Evolutionary conservation across 2,329 filamentous ascomycete genomes (phyloP), one percentile per base, ranked within the genome.

Genomic region (Colletotrichum acutatum): DNA sequence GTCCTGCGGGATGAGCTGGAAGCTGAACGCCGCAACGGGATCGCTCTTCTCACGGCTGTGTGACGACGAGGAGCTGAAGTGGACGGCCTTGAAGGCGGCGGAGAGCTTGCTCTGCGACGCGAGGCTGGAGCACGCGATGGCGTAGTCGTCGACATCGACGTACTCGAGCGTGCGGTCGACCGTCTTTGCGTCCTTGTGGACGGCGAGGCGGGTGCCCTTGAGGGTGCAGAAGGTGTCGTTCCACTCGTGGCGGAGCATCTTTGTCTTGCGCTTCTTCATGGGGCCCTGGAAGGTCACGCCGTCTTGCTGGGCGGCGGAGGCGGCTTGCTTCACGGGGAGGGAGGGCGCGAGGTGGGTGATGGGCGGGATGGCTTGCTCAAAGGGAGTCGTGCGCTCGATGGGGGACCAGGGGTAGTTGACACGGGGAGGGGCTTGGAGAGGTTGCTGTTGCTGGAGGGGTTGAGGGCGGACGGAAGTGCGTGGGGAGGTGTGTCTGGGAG

Each of bases 241-340:
- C 95, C 95, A 98, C 84, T 98, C 95, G 82, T 97, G 94, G 56
- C 95, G 94, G 74, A 98, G 90, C 86, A 98, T 91, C 79, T 91
- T 92, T 42, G 93, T 97, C 85, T 95, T 95, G 80, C 96, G 94
- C 87, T 97, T 98, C 87, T 95, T 95, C 91, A 99, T 97, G 83
- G 92, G 95, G 1, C 97, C 97, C 62, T 94, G 90, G 82, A 95
- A 94, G 42, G 90, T 90, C 75, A 93, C 83, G 69, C 90, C 90
- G 66, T 87, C 81, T 26, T 81, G 81, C 77, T 81, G 76, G 76
- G 79, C 76, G 69, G 82, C 77, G 60, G 77, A 79, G 65, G 74
- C 73, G 7, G 76, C 75, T 54, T 75, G 74, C 56, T 75, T 76
- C 65, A 76, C 70, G 56, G 74, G 74, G 62, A 74, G 72, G 62